Evolutionary conservation across 2,329 filamentous ascomycete species (phyloP), one percentile per base, ranked within the genome.

Genomic region (Aspergillus piperis): DNA sequence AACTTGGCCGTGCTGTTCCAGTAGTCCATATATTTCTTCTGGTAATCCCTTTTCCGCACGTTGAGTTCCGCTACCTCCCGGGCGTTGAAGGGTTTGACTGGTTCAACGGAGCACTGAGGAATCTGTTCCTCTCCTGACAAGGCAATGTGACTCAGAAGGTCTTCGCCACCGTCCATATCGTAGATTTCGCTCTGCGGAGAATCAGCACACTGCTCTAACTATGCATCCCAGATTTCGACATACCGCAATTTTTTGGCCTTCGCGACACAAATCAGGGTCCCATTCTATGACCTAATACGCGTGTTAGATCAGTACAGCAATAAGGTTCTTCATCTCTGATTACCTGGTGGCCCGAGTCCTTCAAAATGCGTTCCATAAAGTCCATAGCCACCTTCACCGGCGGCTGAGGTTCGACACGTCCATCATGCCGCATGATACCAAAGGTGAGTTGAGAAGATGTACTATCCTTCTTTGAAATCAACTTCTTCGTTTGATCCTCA

Each of bases 41-140:
- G 73, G 48, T 72, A 76, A 7, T 65, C 58, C 69, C 76, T 73
- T 61, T 74, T 75, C 53, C 74, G 65, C 6, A 73, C 69, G 2
- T 77, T 68, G 17, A 69, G 62, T 6, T 70, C 70, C 53, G 67
- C 70, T 13, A 67, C 58, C 42, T 67, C 64, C 21, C 59, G 55
- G 7, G 64, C 56, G 7, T 62, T 59, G 3, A 59, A 49, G 13
- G 54, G 41, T 3, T 44, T 44, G 10, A 53, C 13, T 67, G 64
- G 51, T 68, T 65, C 21, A 69, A 56, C 8, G 73, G 69, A 19
- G 68, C 65, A 48, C 60, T 77, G 75, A 8, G 76, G 73, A 32
- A 78, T 76, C 0, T 70, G 65, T 10, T 76, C 77, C 58, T 80
- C 77, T 38, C 77, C 72, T 1, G 72, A 75, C 17, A 68, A 64